These are phyloP conservation scores for Leishmania tarentolae DNA, from an alignment of 208 protist species.

Conservation along the genomic window DNA sequence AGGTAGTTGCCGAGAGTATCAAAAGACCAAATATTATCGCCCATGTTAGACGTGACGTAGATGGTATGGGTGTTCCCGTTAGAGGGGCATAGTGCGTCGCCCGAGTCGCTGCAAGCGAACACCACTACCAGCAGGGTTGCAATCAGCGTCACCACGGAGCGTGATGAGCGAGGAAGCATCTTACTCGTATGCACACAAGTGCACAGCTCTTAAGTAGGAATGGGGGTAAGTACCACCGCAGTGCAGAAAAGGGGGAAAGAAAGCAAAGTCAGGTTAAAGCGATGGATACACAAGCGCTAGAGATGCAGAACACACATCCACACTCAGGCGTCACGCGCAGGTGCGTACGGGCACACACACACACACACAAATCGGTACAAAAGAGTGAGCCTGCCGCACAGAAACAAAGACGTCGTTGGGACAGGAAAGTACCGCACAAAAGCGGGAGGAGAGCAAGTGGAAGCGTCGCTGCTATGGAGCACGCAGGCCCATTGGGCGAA, in stretches of 20 bases:
- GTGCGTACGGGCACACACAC: neutral
- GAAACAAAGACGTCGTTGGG: neutral
- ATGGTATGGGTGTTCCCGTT: slow-evolving; percentile 89
- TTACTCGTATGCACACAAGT: neutral
- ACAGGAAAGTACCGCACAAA: neutral
- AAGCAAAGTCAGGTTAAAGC: neutral
- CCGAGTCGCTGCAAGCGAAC: slow-evolving; percentile 14
- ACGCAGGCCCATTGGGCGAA: neutral
- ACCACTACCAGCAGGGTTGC: slow-evolving; percentile 27
- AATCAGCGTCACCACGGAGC: slow-evolving; percentile 6
- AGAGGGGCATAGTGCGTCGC: slow-evolving; percentile 61
- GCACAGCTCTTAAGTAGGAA: neutral
- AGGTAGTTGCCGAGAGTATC: slow-evolving; percentile 80
- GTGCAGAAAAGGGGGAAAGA: neutral
- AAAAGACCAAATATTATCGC: slow-evolving; percentile 89
- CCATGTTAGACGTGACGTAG: slow-evolving; percentile 90
- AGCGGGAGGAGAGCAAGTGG: neutral
- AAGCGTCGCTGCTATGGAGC: neutral
- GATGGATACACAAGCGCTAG: neutral
- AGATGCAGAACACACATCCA: neutral
- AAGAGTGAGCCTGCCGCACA: neutral
- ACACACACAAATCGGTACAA: neutral
- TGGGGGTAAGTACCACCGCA: neutral
- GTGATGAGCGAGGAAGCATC: neutral
- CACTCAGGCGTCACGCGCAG: neutral